Base-by-base conservation (phyloP, 2,329 filamentous ascomycete species). In the Colletotrichum neosansevieriae region DNA sequence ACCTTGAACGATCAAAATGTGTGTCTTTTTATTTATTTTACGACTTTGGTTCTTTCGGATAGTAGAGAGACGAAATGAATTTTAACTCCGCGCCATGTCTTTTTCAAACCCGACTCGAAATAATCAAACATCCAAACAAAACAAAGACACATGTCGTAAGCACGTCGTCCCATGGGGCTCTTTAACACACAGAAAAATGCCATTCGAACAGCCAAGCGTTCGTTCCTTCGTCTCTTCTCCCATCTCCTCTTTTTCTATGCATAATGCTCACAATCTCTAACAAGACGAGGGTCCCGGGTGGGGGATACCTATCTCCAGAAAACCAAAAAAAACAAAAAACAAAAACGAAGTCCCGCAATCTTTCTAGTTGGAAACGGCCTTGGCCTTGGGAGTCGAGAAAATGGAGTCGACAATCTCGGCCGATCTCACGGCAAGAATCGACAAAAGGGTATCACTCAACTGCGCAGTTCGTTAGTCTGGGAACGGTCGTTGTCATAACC, bases 361-460 rank as follows among this genome's bases (percentile, higher is more conserved):
- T 53, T 24, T 69, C 63, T 69, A 69, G 42, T 53, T 65, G 56
- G 66, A 61, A 40, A 69, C 66, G 50, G 63, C 29, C 63, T 61
- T 66, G 45, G 57, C 42, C 57, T 29, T 69, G 19, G 56, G 54
- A 4, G 56, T 44, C 19, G 66, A 62, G 51, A 96, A 96, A 69
- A 96, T 90, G 40, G 89, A 91, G 69, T 90, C 80, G 17, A 95
- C 91, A 76, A 96, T 89, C 80, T 96, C 92, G 29, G 92, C 92
- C 38, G 92, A 91, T 62, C 93, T 84, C 29, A 90, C 89, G 6
- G 92, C 89, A 70, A 96, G 83, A 70, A 96, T 91, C 2, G 92
- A 95, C 59, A 97, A 85, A 59, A 97, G 85, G 53, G 91, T 93
- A 79, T 97, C 92, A 77, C 92, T 94, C 80, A 97, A 81, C 89